Base-by-base conservation (phyloP, 2,329 filamentous ascomycete species). In the Calonectria naviculata region DNA sequence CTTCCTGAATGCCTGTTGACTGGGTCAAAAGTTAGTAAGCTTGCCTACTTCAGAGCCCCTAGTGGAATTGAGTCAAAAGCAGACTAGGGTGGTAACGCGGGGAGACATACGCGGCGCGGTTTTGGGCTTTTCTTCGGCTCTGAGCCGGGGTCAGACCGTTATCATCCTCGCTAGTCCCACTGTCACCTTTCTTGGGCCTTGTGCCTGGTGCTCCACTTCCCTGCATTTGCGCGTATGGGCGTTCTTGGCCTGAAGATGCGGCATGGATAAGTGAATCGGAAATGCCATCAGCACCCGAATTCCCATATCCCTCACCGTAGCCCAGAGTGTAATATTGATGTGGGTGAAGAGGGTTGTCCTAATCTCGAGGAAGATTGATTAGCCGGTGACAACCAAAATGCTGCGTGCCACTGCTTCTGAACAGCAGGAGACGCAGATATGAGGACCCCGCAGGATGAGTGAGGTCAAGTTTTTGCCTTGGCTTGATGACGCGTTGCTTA, bases 1-100 rank as follows among this genome's bases (percentile, higher is more conserved):
- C 84, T 98, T 96, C 71, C 96, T 94, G 83, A 98, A 98, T 29
- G 97, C 96, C 78, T 96, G 93, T 88, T 98, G 97, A 52, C 96
- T 98, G 73, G 28, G 28, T 5, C 21, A 24, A n/a, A n/a, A 38
- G 61, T 79, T 67, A 78, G 74, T 52, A 49, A 56, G n/a, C 15
- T n/a, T 34, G 49, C 15, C 17, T 12, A 36, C 34, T 36, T 13
- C 34, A 3, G 5, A 31, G 26, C n/a, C 26, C 9, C 52, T 34
- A 36, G 58, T n/a, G 15, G 19, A 21, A 5, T 9, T 31, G 42
- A 9, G 36, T 17, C 15, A 15, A 19, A 17, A 17, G n/a, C 21
- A 41, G 36, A 6, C 49, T 13, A 12, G 21, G n/a, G 31, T 3
- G 31, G 34, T 17, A 24, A 34, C 41, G 29, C 34, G 52, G 29